phyloP scores from a whole-genome alignment of 2,329 filamentous ascomycete species.

The Colletotrichum liaoningense region DNA sequence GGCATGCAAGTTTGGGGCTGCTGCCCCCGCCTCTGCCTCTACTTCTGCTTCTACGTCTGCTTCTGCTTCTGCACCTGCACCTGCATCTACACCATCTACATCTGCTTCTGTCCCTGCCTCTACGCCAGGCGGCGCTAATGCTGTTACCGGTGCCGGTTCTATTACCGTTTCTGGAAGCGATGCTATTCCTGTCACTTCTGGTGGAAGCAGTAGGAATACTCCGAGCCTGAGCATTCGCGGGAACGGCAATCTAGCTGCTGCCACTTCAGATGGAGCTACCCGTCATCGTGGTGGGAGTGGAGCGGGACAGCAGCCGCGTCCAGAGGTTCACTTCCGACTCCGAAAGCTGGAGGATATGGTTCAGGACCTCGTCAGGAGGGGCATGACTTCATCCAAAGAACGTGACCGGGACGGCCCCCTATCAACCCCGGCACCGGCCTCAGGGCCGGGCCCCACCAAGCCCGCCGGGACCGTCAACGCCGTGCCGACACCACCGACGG shows the following conservation, averaged over 20 bases:
- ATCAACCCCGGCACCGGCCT: background rate
- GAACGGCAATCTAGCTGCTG: slow-evolving; percentile 34
- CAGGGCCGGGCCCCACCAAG: background rate
- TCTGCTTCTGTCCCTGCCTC: background rate
- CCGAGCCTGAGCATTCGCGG: background rate
- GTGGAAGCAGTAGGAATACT: background rate
- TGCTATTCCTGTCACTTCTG: background rate
- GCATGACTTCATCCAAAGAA: background rate
- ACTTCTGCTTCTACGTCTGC: too few relatives aligned
- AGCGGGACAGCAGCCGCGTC: slow-evolving; percentile 33
- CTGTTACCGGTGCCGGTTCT: background rate
- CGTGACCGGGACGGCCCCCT: background rate
- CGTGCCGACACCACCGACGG: slow-evolving; percentile 19
- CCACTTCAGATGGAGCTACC: background rate
- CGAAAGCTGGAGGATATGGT: slow-evolving; percentile 55
- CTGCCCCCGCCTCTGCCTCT: background rate
- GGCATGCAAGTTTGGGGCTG: slow-evolving; percentile 47
- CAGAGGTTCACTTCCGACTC: slow-evolving; percentile 53
- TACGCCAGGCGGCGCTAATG: background rate
- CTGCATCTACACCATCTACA: too few relatives aligned
- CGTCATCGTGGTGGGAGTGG: background rate
- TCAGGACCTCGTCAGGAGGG: slow-evolving; percentile 44
- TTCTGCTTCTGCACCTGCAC: too few relatives aligned
- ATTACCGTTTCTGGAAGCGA: background rate
- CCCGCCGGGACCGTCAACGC: background rate